A percentile compares a stretch with the other conserved stretches of the same genome.
Evolutionary conservation across 768 basidiomycete genomes (phyloP).

Genomic region (Kwoniella dejecticola): DNA sequence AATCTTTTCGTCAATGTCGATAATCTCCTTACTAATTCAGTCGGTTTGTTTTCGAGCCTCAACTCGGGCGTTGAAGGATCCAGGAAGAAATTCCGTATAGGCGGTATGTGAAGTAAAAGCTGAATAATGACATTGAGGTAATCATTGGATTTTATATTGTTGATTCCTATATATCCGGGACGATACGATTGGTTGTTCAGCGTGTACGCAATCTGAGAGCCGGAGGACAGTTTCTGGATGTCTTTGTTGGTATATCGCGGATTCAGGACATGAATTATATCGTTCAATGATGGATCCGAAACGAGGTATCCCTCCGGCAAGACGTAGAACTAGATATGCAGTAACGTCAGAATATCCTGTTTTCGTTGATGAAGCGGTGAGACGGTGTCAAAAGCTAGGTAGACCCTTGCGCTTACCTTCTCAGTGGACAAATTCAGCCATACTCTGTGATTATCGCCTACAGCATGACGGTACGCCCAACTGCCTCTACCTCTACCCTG

Average conservation of each 20-base stretch:
- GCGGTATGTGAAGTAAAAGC: slow-evolving; percentile 83
- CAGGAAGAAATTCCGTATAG: slow-evolving; percentile 77
- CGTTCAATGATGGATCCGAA: slow-evolving; percentile 92
- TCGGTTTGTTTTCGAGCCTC: slow-evolving; percentile 45
- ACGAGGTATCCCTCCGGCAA: slow-evolving; percentile 96
- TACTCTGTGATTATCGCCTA: slow-evolving; percentile 97
- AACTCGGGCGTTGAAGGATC: slow-evolving; percentile 50
- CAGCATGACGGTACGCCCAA: slow-evolving; percentile 94
- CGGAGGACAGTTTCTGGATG: slow-evolving; percentile 56
- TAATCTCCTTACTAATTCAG: slow-evolving; percentile 86
- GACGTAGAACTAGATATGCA: slow-evolving; percentile 76
- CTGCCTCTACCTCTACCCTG: slow-evolving; percentile 92
- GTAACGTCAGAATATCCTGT: too few species aligned
- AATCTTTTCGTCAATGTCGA: slow-evolving; percentile 84
- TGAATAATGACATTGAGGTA: slow-evolving; percentile 98
- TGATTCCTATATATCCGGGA: slow-evolving; percentile 92
- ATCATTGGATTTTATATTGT: slow-evolving; percentile 96
- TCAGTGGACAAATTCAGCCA: slow-evolving; percentile 93
- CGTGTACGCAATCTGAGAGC: slow-evolving; percentile 70
- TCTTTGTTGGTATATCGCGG: slow-evolving; percentile 80
- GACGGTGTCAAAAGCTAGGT: too few species aligned
- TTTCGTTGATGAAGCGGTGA: too few species aligned
- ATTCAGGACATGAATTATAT: slow-evolving; percentile 85
- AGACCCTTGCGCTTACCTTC: slow-evolving; percentile 64
- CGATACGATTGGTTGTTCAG: slow-evolving; percentile 77